A percentile compares a stretch with the other conserved stretches of the same genome.
Evolutionary conservation across 1,139 yeast species (phyloP).

Genomic region (Geotrichum aggregatum): DNA sequence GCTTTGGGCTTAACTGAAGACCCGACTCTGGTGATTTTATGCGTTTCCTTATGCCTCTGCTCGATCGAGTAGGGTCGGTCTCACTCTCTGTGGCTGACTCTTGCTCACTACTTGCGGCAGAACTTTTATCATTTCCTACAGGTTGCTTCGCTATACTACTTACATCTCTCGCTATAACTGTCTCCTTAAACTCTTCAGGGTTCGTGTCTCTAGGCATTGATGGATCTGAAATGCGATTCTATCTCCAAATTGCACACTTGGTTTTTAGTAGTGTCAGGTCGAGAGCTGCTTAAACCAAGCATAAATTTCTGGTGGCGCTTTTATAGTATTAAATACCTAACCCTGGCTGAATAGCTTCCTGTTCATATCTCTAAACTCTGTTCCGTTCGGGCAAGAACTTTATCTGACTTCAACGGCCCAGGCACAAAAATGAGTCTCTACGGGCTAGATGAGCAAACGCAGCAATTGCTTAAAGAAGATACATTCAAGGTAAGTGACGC

Average conservation of each 20-base stretch:
- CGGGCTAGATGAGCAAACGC: slow-evolving; percentile 68
- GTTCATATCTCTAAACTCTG: too few species aligned
- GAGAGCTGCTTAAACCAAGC: too few species aligned
- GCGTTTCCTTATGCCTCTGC: background rate
- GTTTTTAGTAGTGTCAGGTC: too few species aligned
- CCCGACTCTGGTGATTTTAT: background rate
- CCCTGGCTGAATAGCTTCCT: too few species aligned
- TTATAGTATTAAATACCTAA: too few species aligned
- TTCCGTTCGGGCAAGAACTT: too few species aligned
- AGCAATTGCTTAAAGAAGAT: slow-evolving; percentile 61
- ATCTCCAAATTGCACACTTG: too few species aligned
- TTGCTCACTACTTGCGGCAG: background rate
- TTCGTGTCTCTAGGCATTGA: background rate
- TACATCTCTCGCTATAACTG: background rate
- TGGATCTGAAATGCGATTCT: background rate
- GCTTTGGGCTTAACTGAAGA: too few species aligned
- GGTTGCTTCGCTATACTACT: slow-evolving; percentile 4
- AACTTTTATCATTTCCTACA: slow-evolving; percentile 2
- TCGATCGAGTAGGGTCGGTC: background rate
- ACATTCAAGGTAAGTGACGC: slow-evolving; percentile 50
- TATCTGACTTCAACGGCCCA: too few species aligned
- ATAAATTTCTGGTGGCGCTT: too few species aligned
- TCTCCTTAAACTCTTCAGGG: background rate
- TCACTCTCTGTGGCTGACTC: slow-evolving; percentile 6
- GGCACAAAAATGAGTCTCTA: slow-evolving; percentile 37